phyloP scores from a whole-genome alignment of 2,329 filamentous ascomycete species.

The Helminthosporium solani region DNA sequence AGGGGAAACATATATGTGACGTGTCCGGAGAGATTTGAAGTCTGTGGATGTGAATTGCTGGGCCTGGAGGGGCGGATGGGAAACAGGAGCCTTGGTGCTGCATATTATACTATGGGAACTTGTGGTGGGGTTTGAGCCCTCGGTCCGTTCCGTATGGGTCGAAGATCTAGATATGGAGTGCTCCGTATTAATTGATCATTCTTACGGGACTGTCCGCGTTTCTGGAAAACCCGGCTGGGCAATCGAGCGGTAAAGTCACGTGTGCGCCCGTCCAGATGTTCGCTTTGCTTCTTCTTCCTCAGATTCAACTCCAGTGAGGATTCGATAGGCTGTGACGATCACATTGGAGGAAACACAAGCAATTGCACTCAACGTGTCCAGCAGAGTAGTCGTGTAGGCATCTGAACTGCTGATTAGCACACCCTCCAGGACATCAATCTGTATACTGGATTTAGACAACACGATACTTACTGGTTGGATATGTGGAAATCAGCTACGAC shows the following conservation, averaged over 20 bases:
- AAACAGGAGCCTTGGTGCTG: neutral
- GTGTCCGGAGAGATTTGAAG: neutral
- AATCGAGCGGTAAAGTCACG: too few relatives aligned
- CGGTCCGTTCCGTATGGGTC: too few relatives aligned
- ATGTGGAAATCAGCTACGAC: slow-evolving; percentile 20
- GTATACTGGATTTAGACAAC: neutral
- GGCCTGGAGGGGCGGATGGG: neutral
- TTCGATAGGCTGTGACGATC: slow-evolving; percentile 13
- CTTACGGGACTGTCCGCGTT: too few relatives aligned
- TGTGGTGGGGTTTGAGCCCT: too few relatives aligned
- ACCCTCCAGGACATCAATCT: neutral
- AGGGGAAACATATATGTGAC: neutral
- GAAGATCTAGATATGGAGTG: too few relatives aligned
- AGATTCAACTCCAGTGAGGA: slow-evolving; percentile 14
- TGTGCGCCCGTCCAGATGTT: too few relatives aligned
- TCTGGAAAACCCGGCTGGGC: too few relatives aligned
- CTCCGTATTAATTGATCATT: too few relatives aligned
- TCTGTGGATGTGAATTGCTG: neutral
- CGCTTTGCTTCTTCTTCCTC: slow-evolving; percentile 15
- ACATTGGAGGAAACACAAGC: slow-evolving; percentile 17
- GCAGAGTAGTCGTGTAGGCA: slow-evolving; percentile 16
- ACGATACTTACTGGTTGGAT: slow-evolving; percentile 19
- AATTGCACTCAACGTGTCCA: slow-evolving; percentile 17
- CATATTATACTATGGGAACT: too few relatives aligned
- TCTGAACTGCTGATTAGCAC: slow-evolving; percentile 2